Evolutionary conservation across 2,329 filamentous ascomycete species (phyloP).

Genomic region (Macrophomina pseudophaseolina): DNA sequence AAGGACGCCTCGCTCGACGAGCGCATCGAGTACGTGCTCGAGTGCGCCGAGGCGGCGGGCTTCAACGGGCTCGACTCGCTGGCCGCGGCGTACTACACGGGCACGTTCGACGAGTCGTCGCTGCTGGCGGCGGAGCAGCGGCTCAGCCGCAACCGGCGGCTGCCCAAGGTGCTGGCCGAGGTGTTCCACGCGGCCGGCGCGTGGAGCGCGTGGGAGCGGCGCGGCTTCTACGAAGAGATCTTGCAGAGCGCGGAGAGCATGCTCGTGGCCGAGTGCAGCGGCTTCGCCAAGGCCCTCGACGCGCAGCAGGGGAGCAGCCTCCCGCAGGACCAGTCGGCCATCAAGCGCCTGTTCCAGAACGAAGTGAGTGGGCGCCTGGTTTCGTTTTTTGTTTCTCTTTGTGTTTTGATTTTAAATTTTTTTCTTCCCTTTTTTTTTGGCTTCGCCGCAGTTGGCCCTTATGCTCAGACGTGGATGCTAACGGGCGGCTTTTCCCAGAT

Average conservation of each 20-base stretch:
- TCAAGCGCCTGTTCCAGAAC: not conserved
- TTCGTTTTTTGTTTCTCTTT: not conserved
- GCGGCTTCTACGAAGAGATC: slow-evolving; percentile 3
- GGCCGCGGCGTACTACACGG: not conserved
- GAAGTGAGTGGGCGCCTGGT: not conserved
- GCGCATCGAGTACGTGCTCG: slow-evolving; percentile 2
- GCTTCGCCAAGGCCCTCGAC: not conserved
- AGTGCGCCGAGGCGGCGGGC: not conserved
- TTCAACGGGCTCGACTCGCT: not conserved
- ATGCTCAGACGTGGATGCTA: not conserved
- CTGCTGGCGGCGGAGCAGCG: slow-evolving; percentile 7
- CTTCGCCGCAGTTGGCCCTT: not conserved
- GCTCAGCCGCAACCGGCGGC: slow-evolving; percentile 3
- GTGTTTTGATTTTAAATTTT: no score
- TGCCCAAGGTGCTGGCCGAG: not conserved
- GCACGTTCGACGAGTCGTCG: not conserved
- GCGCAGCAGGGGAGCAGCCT: not conserved
- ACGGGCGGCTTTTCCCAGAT: not conserved
- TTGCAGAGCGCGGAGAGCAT: not conserved
- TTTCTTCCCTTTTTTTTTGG: not conserved
- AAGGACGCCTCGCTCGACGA: not conserved
- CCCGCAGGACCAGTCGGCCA: not conserved
- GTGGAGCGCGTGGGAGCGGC: slow-evolving; percentile 1
- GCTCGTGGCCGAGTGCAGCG: not conserved
- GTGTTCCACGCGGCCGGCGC: not conserved